phyloP scores from a whole-genome alignment of 2,329 filamentous ascomycete genomes.

The Hypoxylon sp. region DNA sequence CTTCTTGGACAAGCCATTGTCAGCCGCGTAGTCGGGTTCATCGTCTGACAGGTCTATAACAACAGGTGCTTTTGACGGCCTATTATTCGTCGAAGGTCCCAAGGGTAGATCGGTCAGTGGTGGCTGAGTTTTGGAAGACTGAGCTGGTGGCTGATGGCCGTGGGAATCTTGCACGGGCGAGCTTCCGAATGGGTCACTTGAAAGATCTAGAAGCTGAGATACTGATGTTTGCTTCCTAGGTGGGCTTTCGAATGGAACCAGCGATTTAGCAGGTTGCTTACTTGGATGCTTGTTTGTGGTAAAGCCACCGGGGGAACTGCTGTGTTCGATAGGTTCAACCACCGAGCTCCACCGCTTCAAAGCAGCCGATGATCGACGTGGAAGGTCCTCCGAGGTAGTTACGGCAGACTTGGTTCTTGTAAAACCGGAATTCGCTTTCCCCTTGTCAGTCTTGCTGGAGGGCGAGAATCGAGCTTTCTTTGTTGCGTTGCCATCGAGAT shows the following conservation, averaged over 20 bases:
- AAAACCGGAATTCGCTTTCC: slow-evolving; percentile 15
- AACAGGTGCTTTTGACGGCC: slow-evolving; percentile 28
- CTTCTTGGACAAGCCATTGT: slow-evolving; percentile 31
- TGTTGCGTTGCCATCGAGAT: slow-evolving; percentile 50
- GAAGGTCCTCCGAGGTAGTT: slow-evolving; percentile 15
- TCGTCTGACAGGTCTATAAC: slow-evolving; percentile 50
- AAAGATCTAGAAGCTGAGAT: slow-evolving; percentile 17
- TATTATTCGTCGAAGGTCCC: slow-evolving; percentile 23
- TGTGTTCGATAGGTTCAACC: slow-evolving; percentile 48
- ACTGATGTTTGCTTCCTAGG: slow-evolving; percentile 26
- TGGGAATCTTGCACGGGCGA: slow-evolving; percentile 33
- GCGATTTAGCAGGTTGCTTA: slow-evolving; percentile 25
- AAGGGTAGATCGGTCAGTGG: slow-evolving; percentile 13
- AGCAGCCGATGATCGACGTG: slow-evolving; percentile 24
- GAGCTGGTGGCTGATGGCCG: slow-evolving; percentile 1
- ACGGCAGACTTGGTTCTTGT: slow-evolving; percentile 38
- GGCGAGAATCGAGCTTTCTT: slow-evolving; percentile 41
- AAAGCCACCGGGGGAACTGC: slow-evolving; percentile 43
- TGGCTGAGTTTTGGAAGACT: slow-evolving; percentile 9
- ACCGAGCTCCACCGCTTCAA: slow-evolving; percentile 43
- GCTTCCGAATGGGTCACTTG: slow-evolving; percentile 44
- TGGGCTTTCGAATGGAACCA: slow-evolving; percentile 45
- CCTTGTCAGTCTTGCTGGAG: slow-evolving; percentile 9
- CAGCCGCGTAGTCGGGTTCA: slow-evolving; percentile 31
- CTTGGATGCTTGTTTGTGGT: neutral